Conservation (phyloP, 805 yeast genomes). For the Metschnikowia arizonensis region DNA sequence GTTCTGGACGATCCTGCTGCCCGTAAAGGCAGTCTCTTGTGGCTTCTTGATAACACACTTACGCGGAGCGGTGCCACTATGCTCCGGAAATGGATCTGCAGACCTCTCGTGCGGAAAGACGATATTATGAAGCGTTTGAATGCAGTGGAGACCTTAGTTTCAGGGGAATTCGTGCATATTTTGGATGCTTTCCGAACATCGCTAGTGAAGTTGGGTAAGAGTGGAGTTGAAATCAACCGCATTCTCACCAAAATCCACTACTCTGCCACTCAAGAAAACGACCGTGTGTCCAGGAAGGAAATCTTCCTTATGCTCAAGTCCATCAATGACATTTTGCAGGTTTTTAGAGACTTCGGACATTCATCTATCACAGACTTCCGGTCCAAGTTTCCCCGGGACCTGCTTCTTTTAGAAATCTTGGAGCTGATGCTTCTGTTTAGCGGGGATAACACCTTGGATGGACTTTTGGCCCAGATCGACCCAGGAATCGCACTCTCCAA, state of each 20-base stretch:
- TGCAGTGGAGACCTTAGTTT: conserved; percentile 42
- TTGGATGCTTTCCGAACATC: conserved; percentile 29
- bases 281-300: conserved; percentile 54
- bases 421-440: conserved; percentile 32
- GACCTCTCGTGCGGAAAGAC: conserved; percentile 58
- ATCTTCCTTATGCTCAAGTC: conserved; percentile 50
- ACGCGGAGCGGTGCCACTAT: conserved; percentile 73
- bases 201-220: conserved; percentile 25
- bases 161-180: conserved; percentile 27
- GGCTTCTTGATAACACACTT: conserved; percentile 77
- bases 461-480: conserved; percentile 49
- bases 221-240: conserved; percentile 54
- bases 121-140: conserved; percentile 57
- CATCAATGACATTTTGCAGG: conserved; percentile 32
- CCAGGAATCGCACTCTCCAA: conserved; percentile 50
- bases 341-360: conserved; percentile 18
- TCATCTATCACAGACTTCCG: conserved; percentile 10
- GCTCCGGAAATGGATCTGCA: conserved; percentile 66
- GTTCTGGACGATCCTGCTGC: conserved; percentile 53
- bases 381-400: conserved; percentile 25
- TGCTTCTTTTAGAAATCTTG: conserved; percentile 37
- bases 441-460: conserved; percentile 26
- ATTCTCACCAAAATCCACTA: conserved; percentile 57
- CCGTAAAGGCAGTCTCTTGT: conserved; percentile 65
- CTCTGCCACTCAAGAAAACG: conserved; percentile 30